Evolutionary conservation across 768 basidiomycete genomes (phyloP).

Genomic region (Tubosaeta sp.): DNA sequence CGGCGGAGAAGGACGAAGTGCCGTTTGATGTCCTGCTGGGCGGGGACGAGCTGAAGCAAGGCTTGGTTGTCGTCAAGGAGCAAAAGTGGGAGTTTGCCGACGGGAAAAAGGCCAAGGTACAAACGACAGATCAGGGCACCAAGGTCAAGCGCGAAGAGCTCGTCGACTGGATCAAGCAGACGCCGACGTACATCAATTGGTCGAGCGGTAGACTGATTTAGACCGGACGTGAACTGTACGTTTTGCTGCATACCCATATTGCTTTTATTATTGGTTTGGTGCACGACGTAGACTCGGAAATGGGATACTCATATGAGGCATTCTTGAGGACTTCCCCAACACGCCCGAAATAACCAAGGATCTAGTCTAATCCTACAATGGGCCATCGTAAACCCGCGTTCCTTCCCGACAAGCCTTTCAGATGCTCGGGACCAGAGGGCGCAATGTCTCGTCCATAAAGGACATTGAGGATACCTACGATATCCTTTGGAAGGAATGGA

Average conservation of each 20-base stretch:
- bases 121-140: slow-evolving; percentile 58
- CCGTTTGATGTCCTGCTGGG: slow-evolving; percentile 95
- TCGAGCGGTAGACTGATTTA: slow-evolving; percentile 30
- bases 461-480: no score
- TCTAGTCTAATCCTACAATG: no score
- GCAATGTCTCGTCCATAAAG: no score
- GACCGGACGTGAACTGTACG: not conserved
- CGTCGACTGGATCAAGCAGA: slow-evolving; percentile 56
- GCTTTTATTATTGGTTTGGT: not conserved
- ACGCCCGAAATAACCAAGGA: no score
- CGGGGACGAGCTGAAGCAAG: slow-evolving; percentile 75
- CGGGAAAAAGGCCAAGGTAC: slow-evolving; percentile 63
- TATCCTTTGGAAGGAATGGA: no score
- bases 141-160: slow-evolving; percentile 61
- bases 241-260: slow-evolving; percentile 6
- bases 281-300: no score
- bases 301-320: no score
- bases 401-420: no score
- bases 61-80: slow-evolving; percentile 87
- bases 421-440: no score
- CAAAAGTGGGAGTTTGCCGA: slow-evolving; percentile 77
- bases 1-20: slow-evolving; percentile 86
- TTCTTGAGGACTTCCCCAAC: no score
- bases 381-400: no score
- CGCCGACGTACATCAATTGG: slow-evolving; percentile 26